Conservation (phyloP, 2,329 filamentous ascomycete species). For the Sporothrix curviconia region DNA sequence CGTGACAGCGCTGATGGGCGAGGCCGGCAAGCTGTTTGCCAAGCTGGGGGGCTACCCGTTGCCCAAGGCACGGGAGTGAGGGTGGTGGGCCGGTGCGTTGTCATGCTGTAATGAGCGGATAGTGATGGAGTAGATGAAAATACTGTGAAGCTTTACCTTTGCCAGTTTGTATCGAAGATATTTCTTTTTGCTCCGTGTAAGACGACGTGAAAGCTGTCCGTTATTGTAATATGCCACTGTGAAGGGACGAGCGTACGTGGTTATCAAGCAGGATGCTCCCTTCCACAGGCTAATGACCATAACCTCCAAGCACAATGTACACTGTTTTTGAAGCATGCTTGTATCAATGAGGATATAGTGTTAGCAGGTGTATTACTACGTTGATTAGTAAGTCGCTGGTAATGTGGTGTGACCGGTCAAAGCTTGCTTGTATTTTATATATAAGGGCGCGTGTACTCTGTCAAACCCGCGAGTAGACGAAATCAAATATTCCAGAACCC, state of each 20-base stretch:
- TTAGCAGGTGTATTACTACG: no score
- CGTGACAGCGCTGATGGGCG: conserved; percentile 26
- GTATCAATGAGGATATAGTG: no score
- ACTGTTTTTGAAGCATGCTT: no score
- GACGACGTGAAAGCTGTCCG: no score
- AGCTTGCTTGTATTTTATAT: not conserved
- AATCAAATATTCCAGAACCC: not conserved
- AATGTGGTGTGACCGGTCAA: conserved; percentile 9
- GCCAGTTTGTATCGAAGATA: not conserved
- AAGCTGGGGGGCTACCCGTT: conserved; percentile 30
- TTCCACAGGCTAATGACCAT: no score
- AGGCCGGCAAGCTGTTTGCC: conserved; percentile 29
- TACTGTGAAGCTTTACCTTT: not conserved
- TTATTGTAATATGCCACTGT: no score
- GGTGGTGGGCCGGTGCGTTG: no score
- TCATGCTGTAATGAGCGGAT: not conserved
- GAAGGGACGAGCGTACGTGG: no score
- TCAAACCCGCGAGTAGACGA: not conserved
- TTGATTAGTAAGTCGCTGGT: no score
- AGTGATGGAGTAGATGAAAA: not conserved
- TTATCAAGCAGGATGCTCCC: no score
- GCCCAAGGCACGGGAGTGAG: conserved; percentile 18
- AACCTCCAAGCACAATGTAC: no score
- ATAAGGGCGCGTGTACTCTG: not conserved
- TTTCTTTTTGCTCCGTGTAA: no score